A percentile compares a stretch with the other conserved stretches of the same genome.
Conservation (phyloP, 208 protist genomes). For the Porcisia hertigi region DNA sequence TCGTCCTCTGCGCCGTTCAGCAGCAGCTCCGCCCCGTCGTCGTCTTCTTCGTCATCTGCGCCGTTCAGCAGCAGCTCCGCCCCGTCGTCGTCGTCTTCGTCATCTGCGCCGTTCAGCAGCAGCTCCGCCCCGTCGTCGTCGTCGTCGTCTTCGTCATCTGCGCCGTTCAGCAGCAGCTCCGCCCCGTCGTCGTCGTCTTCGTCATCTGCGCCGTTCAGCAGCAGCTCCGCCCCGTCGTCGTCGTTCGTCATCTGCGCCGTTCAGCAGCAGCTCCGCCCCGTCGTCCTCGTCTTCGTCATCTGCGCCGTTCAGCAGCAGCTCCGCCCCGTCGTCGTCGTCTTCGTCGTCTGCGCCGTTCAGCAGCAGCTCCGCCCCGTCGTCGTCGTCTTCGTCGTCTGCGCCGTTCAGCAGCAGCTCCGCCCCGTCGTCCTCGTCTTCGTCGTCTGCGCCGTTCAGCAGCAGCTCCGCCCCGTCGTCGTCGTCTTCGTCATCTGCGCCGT, state of each 20-base stretch:
- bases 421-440: no score
- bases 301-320: neutral
- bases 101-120: neutral
- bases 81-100: neutral
- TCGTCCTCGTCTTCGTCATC: neutral
- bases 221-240: neutral
- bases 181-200: no score
- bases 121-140: no score
- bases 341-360: no score
- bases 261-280: neutral
- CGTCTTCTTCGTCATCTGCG: slow-evolving; percentile 1
- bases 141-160: neutral
- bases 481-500: no score
- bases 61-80: neutral
- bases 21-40: slow-evolving; percentile 3
- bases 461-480: no score
- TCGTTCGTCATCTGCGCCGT: neutral
- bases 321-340: no score
- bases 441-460: no score
- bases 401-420: no score
- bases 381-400: no score
- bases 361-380: no score
- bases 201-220: neutral
- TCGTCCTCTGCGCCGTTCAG: slow-evolving; percentile 15
- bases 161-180: neutral